A percentile compares a stretch with the other conserved stretches of the same genome.
phyloP scores from a whole-genome alignment of 345 rosid genomes.

The Salix arbutifolia region DNA sequence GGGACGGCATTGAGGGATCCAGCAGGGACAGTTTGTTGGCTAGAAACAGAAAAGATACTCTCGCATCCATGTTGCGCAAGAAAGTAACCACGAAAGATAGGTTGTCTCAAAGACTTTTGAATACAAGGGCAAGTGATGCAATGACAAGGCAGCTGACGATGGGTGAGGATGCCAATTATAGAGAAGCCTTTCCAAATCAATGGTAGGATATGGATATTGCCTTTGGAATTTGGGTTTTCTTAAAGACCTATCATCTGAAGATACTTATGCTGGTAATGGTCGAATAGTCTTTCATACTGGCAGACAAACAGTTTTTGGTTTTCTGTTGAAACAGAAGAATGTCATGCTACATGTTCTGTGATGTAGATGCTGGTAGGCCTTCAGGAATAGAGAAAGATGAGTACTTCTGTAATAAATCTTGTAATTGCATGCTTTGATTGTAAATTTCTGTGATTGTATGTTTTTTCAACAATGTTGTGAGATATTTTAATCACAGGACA shows the following conservation, averaged over 20 bases:
- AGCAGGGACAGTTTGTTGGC: slow-evolving; percentile 28
- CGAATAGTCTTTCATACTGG: neutral
- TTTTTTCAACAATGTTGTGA: neutral
- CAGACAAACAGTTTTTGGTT: neutral
- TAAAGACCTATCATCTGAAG: neutral
- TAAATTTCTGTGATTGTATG: neutral
- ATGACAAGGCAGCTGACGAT: slow-evolving; percentile 41
- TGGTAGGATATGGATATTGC: slow-evolving; percentile 43
- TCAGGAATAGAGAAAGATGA: neutral
- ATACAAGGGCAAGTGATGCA: slow-evolving; percentile 47
- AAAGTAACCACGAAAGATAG: slow-evolving; percentile 65
- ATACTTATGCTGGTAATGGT: neutral
- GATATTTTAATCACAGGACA: neutral
- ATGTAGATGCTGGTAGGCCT: neutral
- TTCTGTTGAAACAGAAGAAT: neutral
- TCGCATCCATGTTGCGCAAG: slow-evolving; percentile 54
- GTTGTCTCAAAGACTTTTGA: slow-evolving; percentile 50
- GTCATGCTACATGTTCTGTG: neutral
- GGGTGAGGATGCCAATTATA: slow-evolving; percentile 52
- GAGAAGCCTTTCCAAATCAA: slow-evolving; percentile 81
- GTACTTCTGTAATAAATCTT: neutral
- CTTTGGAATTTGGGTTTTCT: neutral
- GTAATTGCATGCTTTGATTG: neutral
- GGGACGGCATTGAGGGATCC: slow-evolving; percentile 35
- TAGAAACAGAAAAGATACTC: slow-evolving; percentile 54